phyloP scores from a whole-genome alignment of 306 rosid species.

The Lathyrus oleraceus region DNA sequence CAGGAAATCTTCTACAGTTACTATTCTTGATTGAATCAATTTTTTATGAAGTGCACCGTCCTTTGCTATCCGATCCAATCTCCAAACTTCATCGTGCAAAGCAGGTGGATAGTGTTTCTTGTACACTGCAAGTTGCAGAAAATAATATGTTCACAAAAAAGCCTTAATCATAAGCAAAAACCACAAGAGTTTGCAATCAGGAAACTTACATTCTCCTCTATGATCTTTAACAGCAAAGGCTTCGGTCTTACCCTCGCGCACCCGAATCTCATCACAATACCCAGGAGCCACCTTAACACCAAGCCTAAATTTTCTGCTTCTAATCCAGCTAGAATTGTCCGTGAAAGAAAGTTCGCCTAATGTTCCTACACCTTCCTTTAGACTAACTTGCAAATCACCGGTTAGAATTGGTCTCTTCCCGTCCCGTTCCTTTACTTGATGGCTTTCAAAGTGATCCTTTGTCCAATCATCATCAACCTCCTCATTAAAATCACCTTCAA shows the following conservation, averaged over 20 bases:
- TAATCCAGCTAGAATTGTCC: slow-evolving; percentile 91
- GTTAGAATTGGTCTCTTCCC: slow-evolving; percentile 86
- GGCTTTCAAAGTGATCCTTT: slow-evolving; percentile 61
- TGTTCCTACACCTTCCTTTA: slow-evolving; percentile 84
- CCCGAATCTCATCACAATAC: slow-evolving; percentile 55
- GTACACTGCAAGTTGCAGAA: slow-evolving; percentile 59
- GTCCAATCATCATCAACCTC: slow-evolving; percentile 67
- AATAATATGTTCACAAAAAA: slow-evolving; percentile 3
- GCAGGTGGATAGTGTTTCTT: slow-evolving; percentile 92
- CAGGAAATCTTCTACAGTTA: slow-evolving; percentile 77
- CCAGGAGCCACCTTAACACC: slow-evolving; percentile 74
- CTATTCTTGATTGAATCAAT: slow-evolving; percentile 54
- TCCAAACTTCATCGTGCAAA: slow-evolving; percentile 86
- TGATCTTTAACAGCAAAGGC: slow-evolving; percentile 88
- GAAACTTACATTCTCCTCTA: slow-evolving; percentile 86
- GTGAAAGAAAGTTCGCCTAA: slow-evolving; percentile 81
- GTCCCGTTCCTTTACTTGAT: slow-evolving; percentile 79
- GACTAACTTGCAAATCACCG: slow-evolving; percentile 68
- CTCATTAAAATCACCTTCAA: slow-evolving; percentile 80
- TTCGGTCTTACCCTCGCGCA: slow-evolving; percentile 85
- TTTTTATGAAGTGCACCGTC: slow-evolving; percentile 90
- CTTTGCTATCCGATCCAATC: slow-evolving; percentile 83
- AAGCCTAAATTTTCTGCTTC: slow-evolving; percentile 86
- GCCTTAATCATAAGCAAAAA: background rate
- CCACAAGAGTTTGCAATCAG: background rate